These are phyloP conservation scores for Forsythia suspensa DNA, from an alignment of 257 asterid species.

Conservation along the genomic window DNA sequence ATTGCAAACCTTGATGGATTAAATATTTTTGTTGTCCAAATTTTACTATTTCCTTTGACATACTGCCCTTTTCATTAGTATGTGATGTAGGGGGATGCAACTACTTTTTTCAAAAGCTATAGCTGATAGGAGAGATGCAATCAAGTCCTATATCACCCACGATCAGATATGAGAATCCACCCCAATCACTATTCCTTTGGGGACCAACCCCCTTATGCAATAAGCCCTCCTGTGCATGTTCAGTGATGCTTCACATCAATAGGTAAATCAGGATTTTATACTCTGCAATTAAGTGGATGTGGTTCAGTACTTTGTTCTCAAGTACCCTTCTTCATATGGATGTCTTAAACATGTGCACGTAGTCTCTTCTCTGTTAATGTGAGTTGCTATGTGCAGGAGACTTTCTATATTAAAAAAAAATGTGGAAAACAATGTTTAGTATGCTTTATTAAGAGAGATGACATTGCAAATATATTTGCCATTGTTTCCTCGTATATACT, in stretches of 20 bases:
- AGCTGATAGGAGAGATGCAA: too few species aligned
- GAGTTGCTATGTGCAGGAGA: not conserved
- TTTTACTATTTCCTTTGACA: not conserved
- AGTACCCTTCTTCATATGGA: conserved; percentile 1
- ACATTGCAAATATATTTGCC: not conserved
- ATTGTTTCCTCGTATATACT: not conserved
- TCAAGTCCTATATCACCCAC: too few species aligned
- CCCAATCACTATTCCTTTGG: too few species aligned
- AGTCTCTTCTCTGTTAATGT: not conserved
- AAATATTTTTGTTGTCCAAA: not conserved
- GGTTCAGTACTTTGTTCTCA: not conserved
- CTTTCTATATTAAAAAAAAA: not conserved
- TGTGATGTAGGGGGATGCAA: too few species aligned
- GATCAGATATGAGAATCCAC: too few species aligned
- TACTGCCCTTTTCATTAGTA: too few species aligned
- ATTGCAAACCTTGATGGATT: not conserved
- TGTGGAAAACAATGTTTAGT: not conserved
- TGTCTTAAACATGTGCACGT: not conserved
- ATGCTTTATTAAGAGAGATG: not conserved
- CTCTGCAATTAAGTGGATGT: conserved; percentile 2
- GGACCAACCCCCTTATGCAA: too few species aligned
- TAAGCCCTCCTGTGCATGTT: too few species aligned
- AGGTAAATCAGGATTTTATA: not conserved
- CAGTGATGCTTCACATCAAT: too few species aligned
- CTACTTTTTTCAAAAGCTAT: too few species aligned